phyloP scores from a whole-genome alignment of 345 rosid genomes.

The Murraya paniculata region DNA sequence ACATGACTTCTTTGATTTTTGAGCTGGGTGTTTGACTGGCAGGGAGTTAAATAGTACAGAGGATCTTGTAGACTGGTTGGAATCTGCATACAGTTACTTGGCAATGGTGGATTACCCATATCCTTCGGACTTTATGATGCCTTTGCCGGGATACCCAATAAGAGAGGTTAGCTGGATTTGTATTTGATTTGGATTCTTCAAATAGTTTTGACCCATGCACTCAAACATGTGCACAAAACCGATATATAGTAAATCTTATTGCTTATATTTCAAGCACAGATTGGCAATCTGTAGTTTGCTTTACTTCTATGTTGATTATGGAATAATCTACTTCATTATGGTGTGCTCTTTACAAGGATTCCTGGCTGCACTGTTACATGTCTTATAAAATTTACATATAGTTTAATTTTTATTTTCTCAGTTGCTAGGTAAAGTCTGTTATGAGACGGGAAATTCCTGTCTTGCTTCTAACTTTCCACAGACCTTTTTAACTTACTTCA shows the following conservation, averaged over 20 bases:
- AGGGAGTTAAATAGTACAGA: slow-evolving; percentile 60
- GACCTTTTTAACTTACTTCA: neutral
- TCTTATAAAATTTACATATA: neutral
- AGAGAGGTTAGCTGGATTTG: slow-evolving; percentile 60
- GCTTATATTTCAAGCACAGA: neutral
- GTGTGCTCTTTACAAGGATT: neutral
- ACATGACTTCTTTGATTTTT: neutral
- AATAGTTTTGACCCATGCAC: neutral
- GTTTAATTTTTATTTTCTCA: neutral
- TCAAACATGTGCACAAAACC: neutral
- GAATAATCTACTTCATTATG: slow-evolving; percentile 4
- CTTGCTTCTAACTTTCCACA: neutral
- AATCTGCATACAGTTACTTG: slow-evolving; percentile 82
- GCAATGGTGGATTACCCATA: slow-evolving; percentile 94
- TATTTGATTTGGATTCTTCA: neutral
- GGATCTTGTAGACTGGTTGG: slow-evolving; percentile 76
- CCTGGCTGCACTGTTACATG: no score
- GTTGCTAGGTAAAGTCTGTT: neutral
- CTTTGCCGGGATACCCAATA: slow-evolving; percentile 92
- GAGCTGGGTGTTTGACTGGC: slow-evolving; percentile 25
- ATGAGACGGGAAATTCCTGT: neutral
- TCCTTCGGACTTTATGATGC: slow-evolving; percentile 83
- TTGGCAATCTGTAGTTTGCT: neutral
- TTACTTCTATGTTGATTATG: neutral
- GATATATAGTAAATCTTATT: neutral